Percentiles rank a stretch among this genome's conserved stretches.
Conservation (phyloP, 1,139 yeast genomes). For the Magnusiomyces starmeri region DNA sequence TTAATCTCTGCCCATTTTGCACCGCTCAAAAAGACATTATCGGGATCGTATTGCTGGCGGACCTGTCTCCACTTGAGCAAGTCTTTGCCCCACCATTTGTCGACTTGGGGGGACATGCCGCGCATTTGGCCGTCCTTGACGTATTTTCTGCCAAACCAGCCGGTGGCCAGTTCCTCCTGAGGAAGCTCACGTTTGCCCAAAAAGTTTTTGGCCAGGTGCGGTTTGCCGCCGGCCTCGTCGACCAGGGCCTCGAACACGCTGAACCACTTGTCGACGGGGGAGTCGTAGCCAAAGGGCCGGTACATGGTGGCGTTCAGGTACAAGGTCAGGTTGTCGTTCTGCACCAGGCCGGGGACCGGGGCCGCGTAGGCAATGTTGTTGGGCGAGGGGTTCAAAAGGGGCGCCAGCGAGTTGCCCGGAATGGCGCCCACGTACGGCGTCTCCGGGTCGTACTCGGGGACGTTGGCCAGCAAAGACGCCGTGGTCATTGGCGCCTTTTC, state of each 20-base stretch:
- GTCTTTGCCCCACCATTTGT: slow-evolving; percentile 76
- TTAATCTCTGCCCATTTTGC: slow-evolving; percentile 73
- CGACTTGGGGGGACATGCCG: slow-evolving; percentile 64
- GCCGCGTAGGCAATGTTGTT: slow-evolving; percentile 44
- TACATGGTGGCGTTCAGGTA: slow-evolving; percentile 93
- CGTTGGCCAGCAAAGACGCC: slow-evolving; percentile 14
- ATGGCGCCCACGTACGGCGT: slow-evolving; percentile 51
- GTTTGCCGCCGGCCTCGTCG: slow-evolving; percentile 78
- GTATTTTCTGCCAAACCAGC: slow-evolving; percentile 18
- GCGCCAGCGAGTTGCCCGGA: slow-evolving; percentile 76
- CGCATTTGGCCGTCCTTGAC: slow-evolving; percentile 63
- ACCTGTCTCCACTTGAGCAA: slow-evolving; percentile 52
- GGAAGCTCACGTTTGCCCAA: slow-evolving; percentile 44
- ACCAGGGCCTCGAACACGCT: slow-evolving; percentile 72
- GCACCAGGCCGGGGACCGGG: slow-evolving; percentile 32
- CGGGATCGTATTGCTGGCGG: slow-evolving; percentile 66
- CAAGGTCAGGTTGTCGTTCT: slow-evolving; percentile 72
- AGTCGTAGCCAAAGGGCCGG: slow-evolving; percentile 75
- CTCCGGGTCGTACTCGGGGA: slow-evolving; percentile 12
- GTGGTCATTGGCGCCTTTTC: slow-evolving; percentile 16
- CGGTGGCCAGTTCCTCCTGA: slow-evolving; percentile 15
- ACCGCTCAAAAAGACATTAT: slow-evolving; percentile 72
- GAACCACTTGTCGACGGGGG: slow-evolving; percentile 77
- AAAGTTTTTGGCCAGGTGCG: slow-evolving; percentile 99
- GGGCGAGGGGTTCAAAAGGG: slow-evolving; percentile 77